Base-by-base conservation (phyloP, 257 asterid genomes). In the Datura wrightii region DNA sequence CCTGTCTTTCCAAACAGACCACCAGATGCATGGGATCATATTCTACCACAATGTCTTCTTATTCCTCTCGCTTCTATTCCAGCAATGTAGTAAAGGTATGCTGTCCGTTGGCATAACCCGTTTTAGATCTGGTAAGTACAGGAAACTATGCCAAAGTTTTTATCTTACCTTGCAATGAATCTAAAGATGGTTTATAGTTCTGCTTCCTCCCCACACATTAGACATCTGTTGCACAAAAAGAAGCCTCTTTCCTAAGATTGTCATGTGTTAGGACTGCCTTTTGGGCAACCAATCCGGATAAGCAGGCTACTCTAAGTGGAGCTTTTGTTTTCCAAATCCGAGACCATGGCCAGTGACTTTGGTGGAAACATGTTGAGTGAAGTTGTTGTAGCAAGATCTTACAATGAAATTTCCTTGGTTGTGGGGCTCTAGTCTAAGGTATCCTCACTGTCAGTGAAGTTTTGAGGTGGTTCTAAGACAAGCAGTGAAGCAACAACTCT, bases 161-260 rank as follows among this genome's bases (percentile, higher is more conserved):
- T 36, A 66, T 66, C 19, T 66, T 66, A 37, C 48, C 74, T 66
- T 36, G 31, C 31, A 36, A 66, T 66, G 48, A 66, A 66, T 66
- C 74, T 66, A 36, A 66, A 66, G 46, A 36, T 36, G 74, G 48
- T 36, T 66, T 65, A 65, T 34, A 36, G 10, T 36, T 66, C 42
- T 66, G 46, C 46, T 66, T 66, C 48, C 74, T 13, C 74, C 46
- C 74, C 74, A 66, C 48, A 13, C 13, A 66, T 66, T 11, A 66
- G 74, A 48, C 46, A 66, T 37, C 19, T 66, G 19, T 48, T 66
- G 74, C 48, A 66, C 46, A 24, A 13, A 66, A 66, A 13, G 9
- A 37, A 66, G 74, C 48, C 15, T 5, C 72, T 13, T 65, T n/a
- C 8, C 39, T 24, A 24, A 60, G 37, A 60, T 24, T 60, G 39